Conservation (phyloP, 164 flowering plant genomes). For the Vitis rupestris region DNA sequence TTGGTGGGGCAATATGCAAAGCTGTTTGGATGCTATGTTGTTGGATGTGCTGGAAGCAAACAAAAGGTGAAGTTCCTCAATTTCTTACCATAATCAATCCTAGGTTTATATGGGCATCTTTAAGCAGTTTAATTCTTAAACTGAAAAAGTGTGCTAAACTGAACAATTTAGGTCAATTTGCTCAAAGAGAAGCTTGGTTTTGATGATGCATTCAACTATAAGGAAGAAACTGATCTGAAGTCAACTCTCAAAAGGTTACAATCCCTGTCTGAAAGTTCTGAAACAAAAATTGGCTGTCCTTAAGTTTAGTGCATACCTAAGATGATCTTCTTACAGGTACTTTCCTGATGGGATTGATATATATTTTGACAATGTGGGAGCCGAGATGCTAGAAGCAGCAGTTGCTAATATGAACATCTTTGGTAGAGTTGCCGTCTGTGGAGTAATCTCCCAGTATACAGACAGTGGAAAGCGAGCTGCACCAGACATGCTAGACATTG, state of each 20-base stretch:
- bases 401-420: constrained; percentile 63
- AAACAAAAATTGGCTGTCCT: neutral
- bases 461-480: constrained; percentile 31
- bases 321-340: constrained; percentile 34
- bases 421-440: constrained; percentile 71
- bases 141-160: too few species aligned
- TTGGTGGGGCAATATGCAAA: constrained; percentile 85
- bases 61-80: constrained; percentile 42
- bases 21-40: constrained; percentile 69
- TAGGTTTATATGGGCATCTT: neutral
- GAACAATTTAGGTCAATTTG: constrained; percentile 47
- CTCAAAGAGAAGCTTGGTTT: constrained; percentile 72
- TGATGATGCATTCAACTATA: constrained; percentile 88
- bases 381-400: constrained; percentile 70
- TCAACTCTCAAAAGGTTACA: constrained; percentile 55
- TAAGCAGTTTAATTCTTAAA: neutral
- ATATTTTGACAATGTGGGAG: constrained; percentile 85
- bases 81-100: too few species aligned
- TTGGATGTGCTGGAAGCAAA: constrained; percentile 72
- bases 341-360: constrained; percentile 83
- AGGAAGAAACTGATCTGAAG: constrained; percentile 64
- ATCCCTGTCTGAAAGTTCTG: neutral
- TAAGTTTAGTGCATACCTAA: neutral
- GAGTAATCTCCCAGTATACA: constrained; percentile 63
- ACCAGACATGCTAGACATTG: constrained; percentile 50